These are phyloP conservation scores for Asclepias syriaca DNA, from an alignment of 257 asterid species.

Conservation along the genomic window DNA sequence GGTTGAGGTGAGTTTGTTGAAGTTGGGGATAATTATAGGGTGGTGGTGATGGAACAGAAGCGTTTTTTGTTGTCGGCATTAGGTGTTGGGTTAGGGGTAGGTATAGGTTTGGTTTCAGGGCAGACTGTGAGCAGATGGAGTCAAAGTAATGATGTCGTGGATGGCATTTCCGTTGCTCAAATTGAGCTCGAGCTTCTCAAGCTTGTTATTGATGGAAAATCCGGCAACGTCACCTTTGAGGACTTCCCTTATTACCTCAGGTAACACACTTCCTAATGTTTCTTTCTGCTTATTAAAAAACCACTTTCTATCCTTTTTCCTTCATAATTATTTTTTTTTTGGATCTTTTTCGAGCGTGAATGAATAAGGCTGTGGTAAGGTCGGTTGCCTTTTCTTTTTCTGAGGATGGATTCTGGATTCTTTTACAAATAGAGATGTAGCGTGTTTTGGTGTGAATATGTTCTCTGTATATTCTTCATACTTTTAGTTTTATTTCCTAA, in stretches of 20 bases:
- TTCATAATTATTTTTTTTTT: too few species aligned
- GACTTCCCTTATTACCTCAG: constrained; percentile 86
- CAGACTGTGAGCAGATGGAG: constrained; percentile 35
- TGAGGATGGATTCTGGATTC: neutral
- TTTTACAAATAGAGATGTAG: neutral
- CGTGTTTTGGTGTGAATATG: neutral
- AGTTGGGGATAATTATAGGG: constrained; percentile 7
- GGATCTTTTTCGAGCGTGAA: neutral
- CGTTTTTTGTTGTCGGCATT: constrained; percentile 73
- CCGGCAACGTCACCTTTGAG: constrained; percentile 47
- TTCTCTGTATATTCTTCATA: too few species aligned
- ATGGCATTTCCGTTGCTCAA: constrained; percentile 50
- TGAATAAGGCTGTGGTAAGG: neutral
- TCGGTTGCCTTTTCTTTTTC: neutral
- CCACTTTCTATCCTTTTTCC: too few species aligned
- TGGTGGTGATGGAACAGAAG: constrained; percentile 70
- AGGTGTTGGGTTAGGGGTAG: constrained; percentile 88
- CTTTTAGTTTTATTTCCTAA: neutral
- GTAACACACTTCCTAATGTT: constrained; percentile 19
- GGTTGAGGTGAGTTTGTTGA: neutral
- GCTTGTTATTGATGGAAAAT: constrained; percentile 56
- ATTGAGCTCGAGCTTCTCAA: constrained; percentile 60
- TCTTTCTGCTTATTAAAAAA: neutral
- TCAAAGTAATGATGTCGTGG: constrained; percentile 17
- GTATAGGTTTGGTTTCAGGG: constrained; percentile 72